Conservation (phyloP, 2,329 filamentous ascomycete genomes). For the Periconia sp. region DNA sequence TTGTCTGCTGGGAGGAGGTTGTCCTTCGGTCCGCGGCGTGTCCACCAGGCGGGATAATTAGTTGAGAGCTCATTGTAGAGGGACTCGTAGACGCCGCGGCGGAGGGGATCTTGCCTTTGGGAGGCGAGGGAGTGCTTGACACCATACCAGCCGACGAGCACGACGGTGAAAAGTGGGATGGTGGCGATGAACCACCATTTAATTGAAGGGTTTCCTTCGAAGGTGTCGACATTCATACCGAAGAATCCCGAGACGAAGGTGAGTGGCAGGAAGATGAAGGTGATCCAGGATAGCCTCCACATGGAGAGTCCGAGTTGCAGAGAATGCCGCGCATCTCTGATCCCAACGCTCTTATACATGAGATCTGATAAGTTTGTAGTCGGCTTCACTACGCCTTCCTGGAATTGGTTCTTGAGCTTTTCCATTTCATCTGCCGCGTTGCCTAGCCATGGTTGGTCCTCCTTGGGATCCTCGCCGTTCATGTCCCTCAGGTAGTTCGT, state of each 20-base stretch:
- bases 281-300: constrained; percentile 69
- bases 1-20: constrained; percentile 49
- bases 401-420: constrained; percentile 54
- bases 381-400: constrained; percentile 58
- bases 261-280: constrained; percentile 74
- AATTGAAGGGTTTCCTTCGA: constrained; percentile 50
- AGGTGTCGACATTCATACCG: constrained; percentile 60
- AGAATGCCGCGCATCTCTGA: constrained; percentile 57
- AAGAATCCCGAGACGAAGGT: constrained; percentile 58
- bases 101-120: constrained; percentile 52
- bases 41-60: constrained; percentile 56
- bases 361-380: constrained; percentile 57
- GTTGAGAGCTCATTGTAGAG: constrained; percentile 57
- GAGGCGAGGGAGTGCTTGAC: constrained; percentile 54
- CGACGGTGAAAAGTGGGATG: constrained; percentile 53
- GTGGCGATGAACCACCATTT: constrained; percentile 59
- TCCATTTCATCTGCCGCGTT: constrained; percentile 50
- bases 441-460: constrained; percentile 50
- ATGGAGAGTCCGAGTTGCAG: constrained; percentile 57
- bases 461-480: constrained; percentile 37
- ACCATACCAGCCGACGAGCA: constrained; percentile 55
- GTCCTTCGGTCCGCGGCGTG: constrained; percentile 51
- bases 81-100: constrained; percentile 58
- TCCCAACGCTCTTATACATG: constrained; percentile 61
- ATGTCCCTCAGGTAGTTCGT: constrained; percentile 51